A percentile compares a stretch with the other conserved stretches of the same genome.
Conservation (phyloP, 345 rosid genomes). For the Rhizophora apiculata region DNA sequence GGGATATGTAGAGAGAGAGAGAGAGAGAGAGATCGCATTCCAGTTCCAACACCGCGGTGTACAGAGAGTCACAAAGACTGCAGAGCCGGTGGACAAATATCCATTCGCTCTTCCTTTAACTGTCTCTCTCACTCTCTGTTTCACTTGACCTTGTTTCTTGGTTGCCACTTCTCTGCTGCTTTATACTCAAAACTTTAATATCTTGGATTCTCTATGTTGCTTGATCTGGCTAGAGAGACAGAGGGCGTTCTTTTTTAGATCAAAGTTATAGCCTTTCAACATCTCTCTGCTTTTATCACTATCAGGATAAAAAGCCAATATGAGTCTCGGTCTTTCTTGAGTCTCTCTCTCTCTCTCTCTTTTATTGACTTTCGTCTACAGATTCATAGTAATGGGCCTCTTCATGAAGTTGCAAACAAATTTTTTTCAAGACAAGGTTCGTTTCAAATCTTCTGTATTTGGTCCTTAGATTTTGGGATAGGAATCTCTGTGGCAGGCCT, state of each 20-base stretch:
- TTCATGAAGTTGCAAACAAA: conserved; percentile 27
- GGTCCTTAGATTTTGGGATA: background rate
- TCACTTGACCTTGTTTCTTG: background rate
- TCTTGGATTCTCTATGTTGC: background rate
- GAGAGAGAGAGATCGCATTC: background rate
- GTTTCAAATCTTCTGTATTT: conserved; percentile 14
- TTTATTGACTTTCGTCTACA: conserved; percentile 2
- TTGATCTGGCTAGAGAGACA: background rate
- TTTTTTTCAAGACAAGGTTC: conserved; percentile 37
- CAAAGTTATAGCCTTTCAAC: background rate
- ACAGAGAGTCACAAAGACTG: background rate
- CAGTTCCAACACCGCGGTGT: background rate
- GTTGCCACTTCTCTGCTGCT: background rate
- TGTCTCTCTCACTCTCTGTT: background rate
- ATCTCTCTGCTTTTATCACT: background rate
- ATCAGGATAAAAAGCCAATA: background rate
- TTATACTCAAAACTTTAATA: background rate
- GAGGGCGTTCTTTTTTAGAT: background rate
- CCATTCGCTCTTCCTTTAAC: background rate
- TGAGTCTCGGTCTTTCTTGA: background rate
- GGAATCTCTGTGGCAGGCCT: background rate
- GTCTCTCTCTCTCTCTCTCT: background rate
- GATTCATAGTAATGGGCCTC: conserved; percentile 36
- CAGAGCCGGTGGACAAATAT: background rate
- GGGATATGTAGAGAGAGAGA: background rate